phyloP scores from a whole-genome alignment of 2,329 filamentous ascomycete genomes.

The Rhinocladiella similis region DNA sequence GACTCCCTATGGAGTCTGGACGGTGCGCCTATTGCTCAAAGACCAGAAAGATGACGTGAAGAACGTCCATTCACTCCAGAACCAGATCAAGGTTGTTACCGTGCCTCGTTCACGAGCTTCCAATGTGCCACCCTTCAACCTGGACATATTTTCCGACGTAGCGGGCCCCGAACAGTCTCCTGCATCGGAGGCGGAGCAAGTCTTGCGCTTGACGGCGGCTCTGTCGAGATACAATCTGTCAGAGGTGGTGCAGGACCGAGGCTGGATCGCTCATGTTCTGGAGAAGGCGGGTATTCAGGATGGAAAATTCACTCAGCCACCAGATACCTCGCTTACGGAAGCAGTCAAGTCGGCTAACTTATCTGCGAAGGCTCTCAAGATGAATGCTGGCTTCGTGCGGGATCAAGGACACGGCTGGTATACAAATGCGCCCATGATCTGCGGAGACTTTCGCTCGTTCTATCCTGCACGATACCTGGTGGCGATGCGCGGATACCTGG shows the following conservation, averaged over 20 bases:
- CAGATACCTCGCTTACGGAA: background rate
- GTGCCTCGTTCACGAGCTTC: too few species aligned
- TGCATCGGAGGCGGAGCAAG: background rate
- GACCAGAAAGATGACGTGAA: slow-evolving; percentile 12
- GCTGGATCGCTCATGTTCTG: background rate
- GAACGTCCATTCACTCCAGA: slow-evolving; percentile 19
- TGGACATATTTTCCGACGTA: background rate
- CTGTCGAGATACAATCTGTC: background rate
- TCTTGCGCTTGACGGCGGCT: slow-evolving; percentile 14
- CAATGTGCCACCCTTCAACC: background rate
- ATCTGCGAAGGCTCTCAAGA: background rate
- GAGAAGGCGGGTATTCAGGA: slow-evolving; percentile 3
- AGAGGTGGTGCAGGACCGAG: background rate
- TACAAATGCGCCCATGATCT: background rate
- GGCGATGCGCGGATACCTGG: slow-evolving; percentile 25
- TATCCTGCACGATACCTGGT: slow-evolving; percentile 24
- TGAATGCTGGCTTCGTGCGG: background rate
- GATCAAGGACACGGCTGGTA: slow-evolving; percentile 18
- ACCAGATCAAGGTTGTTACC: slow-evolving; percentile 14
- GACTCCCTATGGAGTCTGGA: slow-evolving; percentile 25
- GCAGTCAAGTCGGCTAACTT: background rate
- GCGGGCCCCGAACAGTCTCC: background rate
- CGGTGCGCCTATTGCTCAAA: slow-evolving; percentile 23
- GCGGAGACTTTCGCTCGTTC: slow-evolving; percentile 17
- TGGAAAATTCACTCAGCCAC: background rate